phyloP scores from a whole-genome alignment of 1,284 basidiomycete species.

The Ustilago nuda region DNA sequence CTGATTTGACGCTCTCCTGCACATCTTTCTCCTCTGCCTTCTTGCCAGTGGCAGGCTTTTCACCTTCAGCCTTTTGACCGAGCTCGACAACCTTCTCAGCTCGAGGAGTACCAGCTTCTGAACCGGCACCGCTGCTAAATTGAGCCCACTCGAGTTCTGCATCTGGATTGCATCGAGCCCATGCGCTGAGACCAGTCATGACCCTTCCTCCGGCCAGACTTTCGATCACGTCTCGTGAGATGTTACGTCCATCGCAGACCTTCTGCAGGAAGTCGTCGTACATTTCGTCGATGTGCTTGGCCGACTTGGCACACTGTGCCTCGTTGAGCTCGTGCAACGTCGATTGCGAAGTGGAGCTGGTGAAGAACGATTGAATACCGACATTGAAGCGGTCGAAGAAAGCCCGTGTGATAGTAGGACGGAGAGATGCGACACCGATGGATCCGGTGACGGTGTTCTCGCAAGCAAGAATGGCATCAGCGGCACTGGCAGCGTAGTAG shows the following conservation, averaged over 20 bases:
- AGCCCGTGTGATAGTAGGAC: slow-evolving; percentile 69
- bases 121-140: background rate
- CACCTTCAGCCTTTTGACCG: slow-evolving; percentile 29
- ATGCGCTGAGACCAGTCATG: slow-evolving; percentile 70
- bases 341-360: slow-evolving; percentile 68
- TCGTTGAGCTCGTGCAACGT: slow-evolving; percentile 66
- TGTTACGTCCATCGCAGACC: slow-evolving; percentile 69
- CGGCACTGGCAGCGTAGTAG: slow-evolving; percentile 67
- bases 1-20: slow-evolving; percentile 38
- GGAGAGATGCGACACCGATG: slow-evolving; percentile 70
- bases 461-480: slow-evolving; percentile 68
- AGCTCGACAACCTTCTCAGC: slow-evolving; percentile 30
- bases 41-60: slow-evolving; percentile 17
- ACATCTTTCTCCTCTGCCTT: slow-evolving; percentile 9
- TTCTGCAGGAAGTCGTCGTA: slow-evolving; percentile 66
- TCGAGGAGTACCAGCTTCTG: slow-evolving; percentile 4
- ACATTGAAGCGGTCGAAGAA: slow-evolving; percentile 70
- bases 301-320: slow-evolving; percentile 65
- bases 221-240: slow-evolving; percentile 69
- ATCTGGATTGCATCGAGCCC: slow-evolving; percentile 60
- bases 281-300: slow-evolving; percentile 69
- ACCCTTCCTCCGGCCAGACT: slow-evolving; percentile 70
- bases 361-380: slow-evolving; percentile 70
- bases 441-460: slow-evolving; percentile 71
- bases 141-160: slow-evolving; percentile 35